A percentile compares a stretch with the other conserved stretches of the same genome.
phyloP scores from a whole-genome alignment of 306 rosid species.

The Dryas drummondii region DNA sequence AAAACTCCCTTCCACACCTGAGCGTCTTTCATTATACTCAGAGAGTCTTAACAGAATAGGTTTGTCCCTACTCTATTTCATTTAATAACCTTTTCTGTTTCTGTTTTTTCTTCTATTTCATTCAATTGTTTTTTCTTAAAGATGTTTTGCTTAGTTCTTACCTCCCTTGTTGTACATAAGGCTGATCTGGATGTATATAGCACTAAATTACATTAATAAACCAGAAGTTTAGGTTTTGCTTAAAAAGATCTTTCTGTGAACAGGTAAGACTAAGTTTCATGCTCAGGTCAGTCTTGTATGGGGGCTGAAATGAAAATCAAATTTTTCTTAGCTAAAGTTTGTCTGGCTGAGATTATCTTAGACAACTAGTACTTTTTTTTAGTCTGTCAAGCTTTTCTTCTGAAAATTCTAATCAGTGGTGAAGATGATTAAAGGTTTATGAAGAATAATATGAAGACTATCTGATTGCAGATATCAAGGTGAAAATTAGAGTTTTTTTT shows the following conservation, averaged over 20 bases:
- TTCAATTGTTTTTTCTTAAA: background rate
- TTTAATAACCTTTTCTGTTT: background rate
- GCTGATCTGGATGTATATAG: background rate
- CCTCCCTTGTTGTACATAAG: background rate
- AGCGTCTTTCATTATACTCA: slow-evolving; percentile 65
- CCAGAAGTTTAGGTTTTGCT: background rate
- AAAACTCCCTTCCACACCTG: slow-evolving; percentile 59
- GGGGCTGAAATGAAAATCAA: background rate
- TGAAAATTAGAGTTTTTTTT: too few relatives aligned
- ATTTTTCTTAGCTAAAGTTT: background rate
- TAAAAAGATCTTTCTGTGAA: background rate
- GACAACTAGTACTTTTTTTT: background rate
- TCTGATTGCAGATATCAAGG: too few relatives aligned
- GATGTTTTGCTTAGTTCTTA: background rate
- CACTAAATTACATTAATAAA: slow-evolving; percentile 1
- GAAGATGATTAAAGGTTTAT: background rate
- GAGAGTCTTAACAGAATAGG: slow-evolving; percentile 68
- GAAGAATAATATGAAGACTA: too few relatives aligned
- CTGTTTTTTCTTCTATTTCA: background rate
- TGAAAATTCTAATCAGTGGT: background rate
- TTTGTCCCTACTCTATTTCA: slow-evolving; percentile 35
- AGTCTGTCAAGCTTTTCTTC: background rate
- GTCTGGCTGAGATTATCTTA: background rate
- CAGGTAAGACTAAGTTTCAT: background rate
- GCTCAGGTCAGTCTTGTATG: background rate